Evolutionary conservation across 768 basidiomycete genomes (phyloP).

Genomic region (Tulasnella sp.): DNA sequence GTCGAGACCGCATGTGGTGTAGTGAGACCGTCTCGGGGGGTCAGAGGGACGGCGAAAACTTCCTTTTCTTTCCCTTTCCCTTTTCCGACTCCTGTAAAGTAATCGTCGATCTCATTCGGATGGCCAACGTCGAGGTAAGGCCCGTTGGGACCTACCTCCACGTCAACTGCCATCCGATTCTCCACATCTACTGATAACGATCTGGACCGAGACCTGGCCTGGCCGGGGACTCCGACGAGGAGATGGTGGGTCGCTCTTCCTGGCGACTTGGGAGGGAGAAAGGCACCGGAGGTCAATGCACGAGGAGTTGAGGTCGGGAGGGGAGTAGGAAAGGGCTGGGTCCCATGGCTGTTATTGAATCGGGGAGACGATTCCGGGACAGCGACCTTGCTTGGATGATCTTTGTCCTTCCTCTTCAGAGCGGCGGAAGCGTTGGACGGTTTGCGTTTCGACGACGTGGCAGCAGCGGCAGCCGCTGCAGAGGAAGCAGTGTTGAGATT

Average conservation of each 20-base stretch:
- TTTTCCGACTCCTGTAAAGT: not conserved
- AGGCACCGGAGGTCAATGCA: not conserved
- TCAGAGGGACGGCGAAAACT: not conserved
- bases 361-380: not conserved
- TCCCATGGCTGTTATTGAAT: not conserved
- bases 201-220: not conserved
- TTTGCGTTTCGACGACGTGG: conserved; percentile 1
- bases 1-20: not conserved
- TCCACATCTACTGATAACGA: not conserved
- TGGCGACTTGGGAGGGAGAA: not conserved
- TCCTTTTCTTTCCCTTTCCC: conserved; percentile 8
- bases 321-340: not conserved
- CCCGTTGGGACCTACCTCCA: not conserved
- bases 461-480: not conserved
- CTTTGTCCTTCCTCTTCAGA: conserved; percentile 6
- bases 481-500: not conserved
- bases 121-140: not conserved
- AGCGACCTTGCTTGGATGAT: not conserved
- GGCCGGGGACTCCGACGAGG: not conserved
- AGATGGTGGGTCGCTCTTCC: not conserved
- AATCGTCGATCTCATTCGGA: not conserved
- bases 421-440: not conserved
- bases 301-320: conserved; percentile 4
- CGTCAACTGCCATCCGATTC: not conserved
- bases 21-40: not conserved